These are phyloP conservation scores for Xylaria venustula DNA, from an alignment of 495 filamentous ascomycete genomes.

Conservation along the genomic window DNA sequence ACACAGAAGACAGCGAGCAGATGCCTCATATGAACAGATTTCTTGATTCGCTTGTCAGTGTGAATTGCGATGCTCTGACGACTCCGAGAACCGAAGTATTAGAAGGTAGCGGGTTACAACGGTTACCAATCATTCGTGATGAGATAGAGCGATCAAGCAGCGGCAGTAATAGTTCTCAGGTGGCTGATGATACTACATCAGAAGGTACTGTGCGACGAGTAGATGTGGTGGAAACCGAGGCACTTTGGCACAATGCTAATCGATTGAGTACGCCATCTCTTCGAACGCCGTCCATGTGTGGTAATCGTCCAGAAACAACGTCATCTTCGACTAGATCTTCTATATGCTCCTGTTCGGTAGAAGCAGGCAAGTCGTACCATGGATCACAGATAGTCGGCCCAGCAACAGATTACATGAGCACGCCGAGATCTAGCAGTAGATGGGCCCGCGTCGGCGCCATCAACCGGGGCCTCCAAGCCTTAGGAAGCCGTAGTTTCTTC, in stretches of 20 bases:
- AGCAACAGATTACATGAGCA: constrained; percentile 22
- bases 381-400: constrained; percentile 19
- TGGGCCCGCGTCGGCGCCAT: constrained; percentile 34
- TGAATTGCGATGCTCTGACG: constrained; percentile 19
- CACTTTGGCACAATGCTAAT: constrained; percentile 21
- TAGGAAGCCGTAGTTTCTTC: constrained; percentile 45
- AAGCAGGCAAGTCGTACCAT: constrained; percentile 28
- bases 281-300: constrained; percentile 15
- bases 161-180: constrained; percentile 7
- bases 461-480: constrained; percentile 38
- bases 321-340: constrained; percentile 23
- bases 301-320: constrained; percentile 16
- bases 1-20: constrained; percentile 19
- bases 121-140: constrained; percentile 39
- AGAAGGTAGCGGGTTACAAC: constrained; percentile 20
- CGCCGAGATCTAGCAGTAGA: constrained; percentile 25
- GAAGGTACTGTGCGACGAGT: constrained; percentile 24
- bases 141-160: constrained; percentile 31
- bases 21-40: constrained; percentile 19
- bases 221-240: constrained; percentile 18
- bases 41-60: constrained; percentile 18
- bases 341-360: constrained; percentile 20
- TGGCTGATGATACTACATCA: constrained; percentile 3
- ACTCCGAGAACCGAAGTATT: constrained; percentile 7
- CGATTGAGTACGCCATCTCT: constrained; percentile 13